A percentile compares a stretch with the other conserved stretches of the same genome.
These are phyloP conservation scores for Arabidopsis arenosa DNA, from an alignment of 345 rosid genomes.

Conservation along the genomic window DNA sequence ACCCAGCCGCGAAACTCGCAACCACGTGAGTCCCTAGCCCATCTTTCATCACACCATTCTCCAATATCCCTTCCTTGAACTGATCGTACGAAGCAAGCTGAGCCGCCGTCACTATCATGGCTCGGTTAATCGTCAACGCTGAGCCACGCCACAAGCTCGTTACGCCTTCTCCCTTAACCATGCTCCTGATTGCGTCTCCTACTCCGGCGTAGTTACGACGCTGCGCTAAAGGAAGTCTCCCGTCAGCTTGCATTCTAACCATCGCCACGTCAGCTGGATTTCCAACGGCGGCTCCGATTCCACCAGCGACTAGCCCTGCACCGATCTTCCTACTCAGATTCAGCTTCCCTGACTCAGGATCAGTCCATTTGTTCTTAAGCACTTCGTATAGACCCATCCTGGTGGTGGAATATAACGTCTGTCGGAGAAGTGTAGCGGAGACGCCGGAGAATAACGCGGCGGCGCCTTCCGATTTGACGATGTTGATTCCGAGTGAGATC, in stretches of 20 bases:
- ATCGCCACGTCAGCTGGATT: constrained; percentile 89
- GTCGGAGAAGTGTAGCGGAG: constrained; percentile 85
- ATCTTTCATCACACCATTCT: constrained; percentile 55
- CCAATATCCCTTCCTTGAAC: constrained; percentile 64
- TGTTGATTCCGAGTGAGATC: constrained; percentile 52
- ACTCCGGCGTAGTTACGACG: constrained; percentile 76
- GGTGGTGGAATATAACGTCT: constrained; percentile 79
- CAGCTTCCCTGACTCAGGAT: constrained; percentile 50
- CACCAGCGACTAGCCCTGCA: constrained; percentile 72
- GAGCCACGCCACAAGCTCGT: constrained; percentile 71
- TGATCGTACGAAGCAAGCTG: constrained; percentile 82
- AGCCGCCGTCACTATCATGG: constrained; percentile 79
- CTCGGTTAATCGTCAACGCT: constrained; percentile 70
- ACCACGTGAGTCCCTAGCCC: constrained; percentile 77
- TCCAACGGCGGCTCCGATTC: constrained; percentile 74
- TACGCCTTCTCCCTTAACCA: constrained; percentile 58
- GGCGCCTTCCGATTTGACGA: constrained; percentile 59
- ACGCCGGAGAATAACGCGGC: constrained; percentile 75
- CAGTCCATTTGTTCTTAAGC: constrained; percentile 68
- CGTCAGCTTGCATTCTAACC: constrained; percentile 92
- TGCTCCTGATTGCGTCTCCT: constrained; percentile 65
- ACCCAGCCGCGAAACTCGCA: constrained; percentile 77
- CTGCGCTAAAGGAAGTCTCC: constrained; percentile 63
- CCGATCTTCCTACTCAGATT: constrained; percentile 54
- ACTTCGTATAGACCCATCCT: constrained; percentile 84